Percentiles rank a stretch among this genome's conserved stretches.
Evolutionary conservation across 345 rosid genomes (phyloP).

Genomic region (Gossypium ekmanianum): DNA sequence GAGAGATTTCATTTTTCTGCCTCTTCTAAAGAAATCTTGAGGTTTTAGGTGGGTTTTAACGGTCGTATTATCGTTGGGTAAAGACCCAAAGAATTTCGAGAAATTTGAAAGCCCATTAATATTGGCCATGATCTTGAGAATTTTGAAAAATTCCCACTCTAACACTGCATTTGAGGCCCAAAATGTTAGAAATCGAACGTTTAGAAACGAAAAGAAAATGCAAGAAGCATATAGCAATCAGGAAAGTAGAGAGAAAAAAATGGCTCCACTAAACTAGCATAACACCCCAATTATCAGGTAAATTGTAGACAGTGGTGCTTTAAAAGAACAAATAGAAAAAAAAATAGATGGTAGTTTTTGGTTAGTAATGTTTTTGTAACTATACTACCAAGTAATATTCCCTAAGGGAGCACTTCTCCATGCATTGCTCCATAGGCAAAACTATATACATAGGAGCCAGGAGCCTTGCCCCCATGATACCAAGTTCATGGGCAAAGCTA

Average conservation of each 20-base stretch:
- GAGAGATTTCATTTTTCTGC: background rate
- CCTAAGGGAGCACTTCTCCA: too few species aligned
- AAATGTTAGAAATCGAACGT: background rate
- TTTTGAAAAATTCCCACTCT: too few species aligned
- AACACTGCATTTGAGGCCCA: background rate
- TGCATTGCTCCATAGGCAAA: too few species aligned
- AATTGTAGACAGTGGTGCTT: too few species aligned
- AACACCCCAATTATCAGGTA: background rate
- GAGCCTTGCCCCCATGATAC: too few species aligned
- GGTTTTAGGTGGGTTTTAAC: constrained; percentile 6
- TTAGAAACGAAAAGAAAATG: background rate
- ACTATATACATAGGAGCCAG: too few species aligned
- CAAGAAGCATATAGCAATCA: background rate
- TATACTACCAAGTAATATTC: too few species aligned
- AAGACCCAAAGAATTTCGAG: background rate
- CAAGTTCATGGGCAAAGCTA: too few species aligned
- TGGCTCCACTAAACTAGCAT: constrained; percentile 37
- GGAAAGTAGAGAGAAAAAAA: background rate
- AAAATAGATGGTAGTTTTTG: too few species aligned
- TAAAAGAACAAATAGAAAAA: too few species aligned
- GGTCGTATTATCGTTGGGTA: background rate
- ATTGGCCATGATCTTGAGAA: background rate
- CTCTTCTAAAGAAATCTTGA: background rate
- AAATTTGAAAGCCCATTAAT: constrained; percentile 1
- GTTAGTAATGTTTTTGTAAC: too few species aligned